Evolutionary conservation across 352 stramenopile species (phyloP).

Genomic region (Globisporangium okanoganense): DNA sequence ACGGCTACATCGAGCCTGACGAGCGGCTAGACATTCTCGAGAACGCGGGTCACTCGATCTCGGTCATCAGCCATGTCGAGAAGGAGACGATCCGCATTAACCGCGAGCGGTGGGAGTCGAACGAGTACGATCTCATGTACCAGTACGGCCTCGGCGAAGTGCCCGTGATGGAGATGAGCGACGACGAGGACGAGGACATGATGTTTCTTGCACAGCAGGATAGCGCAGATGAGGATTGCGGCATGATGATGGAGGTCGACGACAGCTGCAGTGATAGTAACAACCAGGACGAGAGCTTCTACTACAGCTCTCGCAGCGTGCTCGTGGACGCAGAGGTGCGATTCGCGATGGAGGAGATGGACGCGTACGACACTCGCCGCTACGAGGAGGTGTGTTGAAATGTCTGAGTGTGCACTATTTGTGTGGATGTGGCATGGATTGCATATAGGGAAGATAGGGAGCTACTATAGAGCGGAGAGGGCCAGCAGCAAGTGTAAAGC

Average conservation of each 20-base stretch:
- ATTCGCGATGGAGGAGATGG: conserved; percentile 73
- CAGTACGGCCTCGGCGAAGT: conserved; percentile 72
- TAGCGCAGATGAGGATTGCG: conserved; percentile 21
- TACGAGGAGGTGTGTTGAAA: conserved; percentile 50
- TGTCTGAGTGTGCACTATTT: neutral
- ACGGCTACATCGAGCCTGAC: conserved; percentile 74
- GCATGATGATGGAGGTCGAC: conserved; percentile 46
- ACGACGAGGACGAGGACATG: conserved; percentile 44
- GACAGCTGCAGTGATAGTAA: conserved; percentile 35
- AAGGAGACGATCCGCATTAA: conserved; percentile 71
- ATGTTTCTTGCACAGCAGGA: conserved; percentile 34
- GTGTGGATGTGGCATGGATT: conserved; percentile 4
- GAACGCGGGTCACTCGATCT: conserved; percentile 53
- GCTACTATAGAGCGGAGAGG: neutral
- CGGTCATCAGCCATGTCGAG: conserved; percentile 64
- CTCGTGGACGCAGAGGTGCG: conserved; percentile 48
- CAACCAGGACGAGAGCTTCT: conserved; percentile 42
- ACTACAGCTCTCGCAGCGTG: conserved; percentile 39
- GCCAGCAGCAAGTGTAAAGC: neutral
- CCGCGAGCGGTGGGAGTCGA: conserved; percentile 79
- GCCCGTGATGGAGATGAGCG: conserved; percentile 47
- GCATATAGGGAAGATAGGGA: neutral
- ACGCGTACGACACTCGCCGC: conserved; percentile 59
- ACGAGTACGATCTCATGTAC: conserved; percentile 83
- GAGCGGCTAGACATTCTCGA: conserved; percentile 77